Base-by-base conservation (phyloP, 257 asterid genomes). In the Petunia axillaris region DNA sequence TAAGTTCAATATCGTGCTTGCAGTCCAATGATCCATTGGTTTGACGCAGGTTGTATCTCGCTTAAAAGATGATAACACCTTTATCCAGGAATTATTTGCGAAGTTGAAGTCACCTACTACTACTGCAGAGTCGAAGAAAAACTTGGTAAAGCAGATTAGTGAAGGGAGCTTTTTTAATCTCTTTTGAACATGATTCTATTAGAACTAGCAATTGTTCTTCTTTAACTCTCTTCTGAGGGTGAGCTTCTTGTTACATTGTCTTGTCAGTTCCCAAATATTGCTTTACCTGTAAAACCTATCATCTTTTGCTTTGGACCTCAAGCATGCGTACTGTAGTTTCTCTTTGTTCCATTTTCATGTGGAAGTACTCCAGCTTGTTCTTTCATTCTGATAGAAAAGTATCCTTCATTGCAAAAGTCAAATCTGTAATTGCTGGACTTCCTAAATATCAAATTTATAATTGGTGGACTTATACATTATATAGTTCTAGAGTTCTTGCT, bases 31-130 rank as follows among this genome's bases (percentile, higher is more conserved):
- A 75, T 80, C 68, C 60, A 71, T 80, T 68, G 75, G 52, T 82
- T 39, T 80, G 14, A 78, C 85, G 82, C 83, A 96, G 99, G 96
- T 96, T 79, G 91, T 94, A 80, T 94, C 97, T 37, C 84, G 90
- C 82, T 91, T 96, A 78, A 96, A 94, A 87, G 99, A 96, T 81
- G 98, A 96, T 71, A 89, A 63, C 87, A 77, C 90, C 82, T 96
- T 94, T 87, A 87, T 96, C 79, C 93, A 89, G 86, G 98, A 96
- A 80, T 88, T 96, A 80, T 93, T 96, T 87, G 91, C 91, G 80
- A 91, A 89, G 88, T 87, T 96, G 88, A 96, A 90, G 87, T 88
- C 92, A 71, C 86, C 97, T 44, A 79, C 87, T 40, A 87, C 89
- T 76, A 84, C 95, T 52, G 68, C 79, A 14, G 98, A 91, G 82